Evolutionary conservation across 768 basidiomycete genomes (phyloP), one percentile per base, ranked within the genome.

Genomic region (Obba rivulosa): DNA sequence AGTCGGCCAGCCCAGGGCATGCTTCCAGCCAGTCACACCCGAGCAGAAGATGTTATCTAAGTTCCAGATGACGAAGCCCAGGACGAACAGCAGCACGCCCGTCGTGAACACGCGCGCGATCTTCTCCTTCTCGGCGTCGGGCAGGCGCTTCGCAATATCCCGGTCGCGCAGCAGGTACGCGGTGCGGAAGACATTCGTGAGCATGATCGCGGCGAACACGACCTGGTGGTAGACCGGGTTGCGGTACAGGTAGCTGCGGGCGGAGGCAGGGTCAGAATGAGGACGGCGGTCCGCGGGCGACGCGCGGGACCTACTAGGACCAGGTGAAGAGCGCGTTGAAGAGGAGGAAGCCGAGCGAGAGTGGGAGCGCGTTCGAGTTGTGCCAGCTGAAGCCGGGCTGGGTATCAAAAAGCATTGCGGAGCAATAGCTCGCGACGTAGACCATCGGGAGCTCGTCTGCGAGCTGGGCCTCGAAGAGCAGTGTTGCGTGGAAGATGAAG

Each of bases 401-500:
- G 24, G 71, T 71, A 57, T 87, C 83, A 59, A 83, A 79, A 16
- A 83, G 63, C 28, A 86, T 64, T 62, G 76, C 83, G 17, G 79
- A 63, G 54, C 77, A 73, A 65, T 81, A 79, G 35, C 78, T 78
- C 4, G 77, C 76, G 46, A 83, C 78, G 59, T 83, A 87, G 47
- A 88, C 77, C 87, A 91, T 90, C 2, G 87, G 87, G 8, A 92
- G 69, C 60, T 92, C 88, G 57, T 92, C 88, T 31, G 85, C 82
- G 45, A 87, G 76, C 58, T 92, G 88, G 9, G 87, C 86, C 54
- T 81, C 75, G 63, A 80, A 92, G 34, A 78, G 69, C 24, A 92
- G 69, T 2, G 85, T 88, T 10, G 84, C 83, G 54, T 92, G 88
- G 62, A 92, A 92, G 41, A 81, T 77, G 57, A 83, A 80, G 59